Evolutionary conservation across 148 eudicot species (phyloP), one percentile per base, ranked within the genome.

Genomic region (Cornus controversa): DNA sequence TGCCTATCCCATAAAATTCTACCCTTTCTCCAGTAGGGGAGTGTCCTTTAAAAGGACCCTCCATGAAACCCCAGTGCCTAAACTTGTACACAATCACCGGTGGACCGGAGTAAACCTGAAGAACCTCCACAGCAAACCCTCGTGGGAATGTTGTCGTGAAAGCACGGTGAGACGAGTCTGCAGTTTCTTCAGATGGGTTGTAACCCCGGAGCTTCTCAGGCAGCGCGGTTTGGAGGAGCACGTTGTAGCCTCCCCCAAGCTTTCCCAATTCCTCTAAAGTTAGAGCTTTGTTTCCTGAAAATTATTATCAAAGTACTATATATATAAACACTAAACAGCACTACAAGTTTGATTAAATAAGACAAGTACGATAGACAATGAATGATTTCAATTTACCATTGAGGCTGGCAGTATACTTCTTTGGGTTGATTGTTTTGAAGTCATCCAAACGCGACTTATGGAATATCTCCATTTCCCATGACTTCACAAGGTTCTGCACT

Each of bases 31-130:
- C 92, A 0, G 96, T 90, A 42, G 98, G 90, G 24, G 82, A 81
- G 76, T 92, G 88, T 2, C 93, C 96, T 84, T 90, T 86, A 66
- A 90, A 94, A 62, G 93, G 96, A 13, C 96, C 98, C 74, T 94
- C 98, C 94, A 94, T 89, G 78, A 79, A 78, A 25, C 88, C 98
- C 97, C 94, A 94, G 57, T 94, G 98, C 88, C 96, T 79, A 65
- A 94, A 94, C 85, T 90, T 94, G 82, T 84, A 91, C 3, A 81
- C 85, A 18, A 94, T 89, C 26, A 78, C 81, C 0, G 98, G 98
- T 10, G 98, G 94, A 11, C 91, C 94, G 0, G 94, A 84, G 75
- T 88, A 94, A 29, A 92, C 96, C 63, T 88, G 78, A 4, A 94
- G 78, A 62, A 94, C 24, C 85, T 94, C 94, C 0, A 90, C n/a